These are phyloP conservation scores for Nemania sp. DNA, from an alignment of 2,329 filamentous ascomycete species.

Conservation along the genomic window DNA sequence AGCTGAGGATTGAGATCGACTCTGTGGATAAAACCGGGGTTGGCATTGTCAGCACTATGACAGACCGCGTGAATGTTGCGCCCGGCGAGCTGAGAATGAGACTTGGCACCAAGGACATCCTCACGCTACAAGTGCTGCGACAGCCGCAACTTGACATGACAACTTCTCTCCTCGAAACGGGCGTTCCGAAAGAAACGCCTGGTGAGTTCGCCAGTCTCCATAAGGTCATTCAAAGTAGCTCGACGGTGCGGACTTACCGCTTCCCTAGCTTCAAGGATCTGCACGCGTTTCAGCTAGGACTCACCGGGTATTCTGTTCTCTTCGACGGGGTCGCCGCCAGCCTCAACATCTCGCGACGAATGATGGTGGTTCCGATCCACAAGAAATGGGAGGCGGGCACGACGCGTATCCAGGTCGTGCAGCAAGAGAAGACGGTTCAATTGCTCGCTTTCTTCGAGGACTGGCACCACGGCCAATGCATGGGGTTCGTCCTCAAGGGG, in stretches of 20 bases:
- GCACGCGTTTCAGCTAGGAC: conserved; percentile 75
- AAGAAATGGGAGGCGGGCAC: conserved; percentile 90
- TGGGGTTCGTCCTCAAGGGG: conserved; percentile 85
- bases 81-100: conserved; percentile 73
- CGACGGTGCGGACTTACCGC: conserved; percentile 73
- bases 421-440: conserved; percentile 75
- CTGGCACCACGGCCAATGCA: conserved; percentile 82
- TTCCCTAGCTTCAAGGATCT: conserved; percentile 71
- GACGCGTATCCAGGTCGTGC: conserved; percentile 79
- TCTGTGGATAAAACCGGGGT: conserved; percentile 59
- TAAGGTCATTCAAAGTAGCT: conserved; percentile 55
- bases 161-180: conserved; percentile 71
- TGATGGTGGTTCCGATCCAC: conserved; percentile 90
- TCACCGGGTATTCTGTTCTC: conserved; percentile 79
- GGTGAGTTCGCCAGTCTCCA: conserved; percentile 67
- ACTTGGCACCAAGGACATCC: conserved; percentile 65
- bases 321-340: conserved; percentile 74
- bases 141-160: conserved; percentile 78
- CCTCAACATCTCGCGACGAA: conserved; percentile 80
- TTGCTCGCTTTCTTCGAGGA: conserved; percentile 86
- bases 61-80: conserved; percentile 81
- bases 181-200: conserved; percentile 64
- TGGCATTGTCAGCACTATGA: conserved; percentile 65
- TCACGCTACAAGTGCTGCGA: conserved; percentile 69
- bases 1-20: conserved; percentile 74